Conservation (phyloP, 768 basidiomycete genomes). For the Kwoniella dejecticola region DNA sequence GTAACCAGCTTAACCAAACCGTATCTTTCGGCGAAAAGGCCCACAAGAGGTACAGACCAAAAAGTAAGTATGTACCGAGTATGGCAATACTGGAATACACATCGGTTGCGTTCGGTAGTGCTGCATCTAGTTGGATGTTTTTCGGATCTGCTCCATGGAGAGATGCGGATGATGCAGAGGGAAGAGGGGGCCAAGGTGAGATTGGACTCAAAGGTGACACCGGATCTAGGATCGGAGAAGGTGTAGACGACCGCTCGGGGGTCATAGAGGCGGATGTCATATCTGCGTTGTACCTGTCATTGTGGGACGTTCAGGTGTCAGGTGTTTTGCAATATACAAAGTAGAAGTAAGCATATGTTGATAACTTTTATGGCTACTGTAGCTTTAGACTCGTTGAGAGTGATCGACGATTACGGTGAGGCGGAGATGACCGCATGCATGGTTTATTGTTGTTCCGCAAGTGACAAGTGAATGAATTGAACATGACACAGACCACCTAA, state of each 20-base stretch:
- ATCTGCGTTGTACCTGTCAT: not conserved
- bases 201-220: slow-evolving; percentile 47
- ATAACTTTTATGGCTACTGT: too few relatives aligned
- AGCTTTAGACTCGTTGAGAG: not conserved
- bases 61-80: slow-evolving; percentile 43
- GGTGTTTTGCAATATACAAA: too few relatives aligned
- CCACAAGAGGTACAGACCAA: slow-evolving; percentile 47
- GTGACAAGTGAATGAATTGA: too few relatives aligned
- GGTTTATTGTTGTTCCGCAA: too few relatives aligned
- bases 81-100: slow-evolving; percentile 52
- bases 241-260: not conserved
- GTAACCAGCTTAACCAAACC: slow-evolving; percentile 48
- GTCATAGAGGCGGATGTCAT: not conserved
- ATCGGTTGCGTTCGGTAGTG: slow-evolving; percentile 45
- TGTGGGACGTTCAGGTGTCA: too few relatives aligned
- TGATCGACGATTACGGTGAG: too few relatives aligned
- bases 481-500: too few relatives aligned
- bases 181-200: slow-evolving; percentile 49
- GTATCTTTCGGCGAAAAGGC: slow-evolving; percentile 38
- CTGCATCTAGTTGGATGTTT: not conserved
- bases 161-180: not conserved
- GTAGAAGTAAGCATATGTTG: too few relatives aligned
- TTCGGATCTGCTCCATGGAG: not conserved
- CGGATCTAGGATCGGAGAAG: slow-evolving; percentile 2
- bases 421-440: too few relatives aligned